Base-by-base conservation (phyloP, 345 rosid species). In the Raphanus raphanistrum region DNA sequence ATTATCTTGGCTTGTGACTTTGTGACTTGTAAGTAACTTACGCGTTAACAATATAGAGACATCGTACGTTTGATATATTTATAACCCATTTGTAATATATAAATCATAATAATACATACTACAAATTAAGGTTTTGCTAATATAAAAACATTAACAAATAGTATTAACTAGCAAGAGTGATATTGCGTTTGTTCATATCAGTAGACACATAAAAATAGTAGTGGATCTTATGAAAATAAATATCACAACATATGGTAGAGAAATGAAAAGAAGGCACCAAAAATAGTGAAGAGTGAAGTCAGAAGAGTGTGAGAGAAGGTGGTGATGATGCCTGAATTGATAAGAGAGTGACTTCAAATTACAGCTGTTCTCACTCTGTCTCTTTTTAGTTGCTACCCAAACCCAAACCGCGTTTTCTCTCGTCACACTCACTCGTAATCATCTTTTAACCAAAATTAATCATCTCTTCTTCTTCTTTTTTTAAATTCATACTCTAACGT, bases 321-420 rank as follows among this genome's bases (percentile, higher is more conserved):
- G 71, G 17, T 63, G 71, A 79, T 58, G 68, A 66, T 78, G 76
- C 43, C 62, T 58, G 36, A 3, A 59, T 45, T 31, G 72, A 8
- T 41, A 38, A 66, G 81, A 78, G 73, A 72, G 69, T 78, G 81
- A 73, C 78, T 79, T 73, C 69, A 67, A 36, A 60, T 50, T 12
- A 68, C 82, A 79, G 78, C 82, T 79, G 82, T 73, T 67, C 70
- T 68, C 66, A 15, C 66, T 63, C 82, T 79, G 77, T 79, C 70
- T 27, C 82, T 73, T 38, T 38, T 9, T 38, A 10, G 45, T 67
- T 78, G 77, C 55, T 66, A 66, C 77, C 73, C 63, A 41, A 63
- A 17, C 36, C 25, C 67, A 48, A 79, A 73, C 74, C 82, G 82
- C 82, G 82, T 79, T 73, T 60, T 73, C 74, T 73, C 73, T 78